These are phyloP conservation scores for Scedosporium minutisporum DNA, from an alignment of 2,329 filamentous ascomycete genomes.

Conservation along the genomic window DNA sequence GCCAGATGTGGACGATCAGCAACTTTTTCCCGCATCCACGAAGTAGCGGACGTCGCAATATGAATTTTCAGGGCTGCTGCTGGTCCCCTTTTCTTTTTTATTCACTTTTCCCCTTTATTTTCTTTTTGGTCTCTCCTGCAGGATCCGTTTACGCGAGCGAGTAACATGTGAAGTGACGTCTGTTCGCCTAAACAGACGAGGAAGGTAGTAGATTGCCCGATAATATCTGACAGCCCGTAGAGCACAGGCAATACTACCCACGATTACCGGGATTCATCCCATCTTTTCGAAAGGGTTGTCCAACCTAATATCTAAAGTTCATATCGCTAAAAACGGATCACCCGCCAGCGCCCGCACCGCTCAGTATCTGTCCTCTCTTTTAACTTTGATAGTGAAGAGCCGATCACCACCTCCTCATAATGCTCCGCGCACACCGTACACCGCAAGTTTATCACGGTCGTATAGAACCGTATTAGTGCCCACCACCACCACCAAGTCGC, in stretches of 20 bases:
- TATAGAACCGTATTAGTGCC: background rate
- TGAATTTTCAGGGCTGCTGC: background rate
- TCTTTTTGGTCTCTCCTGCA: background rate
- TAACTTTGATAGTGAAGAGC: background rate
- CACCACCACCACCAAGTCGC: background rate
- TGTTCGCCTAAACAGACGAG: background rate
- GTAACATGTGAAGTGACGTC: background rate
- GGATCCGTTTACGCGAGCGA: background rate
- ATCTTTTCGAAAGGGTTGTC: constrained; percentile 1
- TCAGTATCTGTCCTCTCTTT: too few relatives aligned
- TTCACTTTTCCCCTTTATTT: background rate
- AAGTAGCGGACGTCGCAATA: background rate
- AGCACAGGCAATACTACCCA: background rate
- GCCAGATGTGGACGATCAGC: background rate
- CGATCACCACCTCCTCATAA: background rate
- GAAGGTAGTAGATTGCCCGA: background rate
- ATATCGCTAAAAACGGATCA: constrained; percentile 3
- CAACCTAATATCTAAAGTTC: constrained; percentile 3
- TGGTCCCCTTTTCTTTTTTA: background rate
- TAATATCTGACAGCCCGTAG: background rate
- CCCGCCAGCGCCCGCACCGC: background rate
- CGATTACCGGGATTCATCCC: background rate
- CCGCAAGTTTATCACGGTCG: background rate
- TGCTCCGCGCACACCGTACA: background rate
- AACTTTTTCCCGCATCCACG: background rate